A percentile compares a stretch with the other conserved stretches of the same genome.
Conservation (phyloP, 495 filamentous ascomycete species). For the Beverwykella pulmonaria region DNA sequence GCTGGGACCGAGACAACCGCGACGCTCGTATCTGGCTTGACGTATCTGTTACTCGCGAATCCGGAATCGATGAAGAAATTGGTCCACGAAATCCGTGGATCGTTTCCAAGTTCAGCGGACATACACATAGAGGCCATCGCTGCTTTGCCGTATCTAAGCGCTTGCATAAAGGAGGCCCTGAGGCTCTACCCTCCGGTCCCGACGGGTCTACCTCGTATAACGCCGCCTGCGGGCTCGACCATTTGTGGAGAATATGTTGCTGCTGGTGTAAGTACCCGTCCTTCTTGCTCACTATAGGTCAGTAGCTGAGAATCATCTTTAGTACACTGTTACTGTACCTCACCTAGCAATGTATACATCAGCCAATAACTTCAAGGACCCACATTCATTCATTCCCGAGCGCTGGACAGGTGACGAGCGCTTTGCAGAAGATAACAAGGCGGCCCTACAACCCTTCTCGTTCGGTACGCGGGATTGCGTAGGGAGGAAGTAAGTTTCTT, state of each 20-base stretch:
- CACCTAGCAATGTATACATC: constrained; percentile 48
- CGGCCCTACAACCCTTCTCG: constrained; percentile 39
- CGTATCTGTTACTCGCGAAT: constrained; percentile 55
- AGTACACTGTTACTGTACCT: constrained; percentile 48
- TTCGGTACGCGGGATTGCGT: constrained; percentile 43
- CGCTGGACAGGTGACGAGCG: constrained; percentile 38
- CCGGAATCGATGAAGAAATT: constrained; percentile 48
- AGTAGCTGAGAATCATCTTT: neutral
- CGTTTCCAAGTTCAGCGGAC: constrained; percentile 47
- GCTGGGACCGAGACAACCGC: constrained; percentile 65
- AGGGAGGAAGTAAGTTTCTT: constrained; percentile 38
- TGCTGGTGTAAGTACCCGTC: constrained; percentile 38
- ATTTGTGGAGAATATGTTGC: constrained; percentile 41
- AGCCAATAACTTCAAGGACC: constrained; percentile 43
- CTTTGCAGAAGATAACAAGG: constrained; percentile 34
- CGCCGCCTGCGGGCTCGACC: constrained; percentile 38
- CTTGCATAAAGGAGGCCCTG: constrained; percentile 41
- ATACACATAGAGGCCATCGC: constrained; percentile 52
- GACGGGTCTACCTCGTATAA: constrained; percentile 28
- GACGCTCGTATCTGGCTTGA: constrained; percentile 51
- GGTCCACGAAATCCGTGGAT: constrained; percentile 50
- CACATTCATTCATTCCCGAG: constrained; percentile 41
- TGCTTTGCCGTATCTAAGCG: constrained; percentile 40
- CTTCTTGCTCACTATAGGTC: neutral
- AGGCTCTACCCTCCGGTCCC: constrained; percentile 40